phyloP scores from a whole-genome alignment of 2,329 filamentous ascomycete genomes.

The Colletotrichum brevisporum region DNA sequence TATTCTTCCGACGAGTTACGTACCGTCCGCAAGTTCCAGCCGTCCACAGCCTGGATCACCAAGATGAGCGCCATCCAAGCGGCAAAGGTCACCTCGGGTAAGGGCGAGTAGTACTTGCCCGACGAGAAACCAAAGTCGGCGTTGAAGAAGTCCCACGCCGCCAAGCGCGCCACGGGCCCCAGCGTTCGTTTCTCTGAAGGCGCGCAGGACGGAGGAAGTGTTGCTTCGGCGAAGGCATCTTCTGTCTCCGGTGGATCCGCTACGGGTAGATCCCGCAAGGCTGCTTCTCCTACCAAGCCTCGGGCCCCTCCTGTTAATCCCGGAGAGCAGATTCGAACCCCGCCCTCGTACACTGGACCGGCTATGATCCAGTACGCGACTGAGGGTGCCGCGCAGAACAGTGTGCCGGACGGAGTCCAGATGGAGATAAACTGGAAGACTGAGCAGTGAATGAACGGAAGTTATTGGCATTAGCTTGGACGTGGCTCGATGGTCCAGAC shows the following conservation, averaged over 20 bases:
- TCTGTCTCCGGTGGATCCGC: neutral
- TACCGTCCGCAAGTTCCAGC: conserved; percentile 93
- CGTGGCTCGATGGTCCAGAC: neutral
- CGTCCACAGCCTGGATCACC: conserved; percentile 88
- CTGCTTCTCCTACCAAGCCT: conserved; percentile 9
- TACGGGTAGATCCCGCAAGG: conserved; percentile 17
- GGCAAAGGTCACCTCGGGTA: conserved; percentile 82
- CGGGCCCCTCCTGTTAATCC: neutral
- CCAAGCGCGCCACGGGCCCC: conserved; percentile 7
- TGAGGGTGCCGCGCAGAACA: neutral
- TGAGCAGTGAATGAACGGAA: neutral
- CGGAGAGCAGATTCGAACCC: neutral
- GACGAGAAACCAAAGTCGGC: conserved; percentile 18
- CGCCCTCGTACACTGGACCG: neutral
- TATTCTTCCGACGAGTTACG: conserved; percentile 95
- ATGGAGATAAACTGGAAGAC: conserved; percentile 23
- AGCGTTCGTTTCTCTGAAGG: conserved; percentile 26
- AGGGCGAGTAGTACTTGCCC: conserved; percentile 62
- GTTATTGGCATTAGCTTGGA: no score
- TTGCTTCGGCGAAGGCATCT: neutral
- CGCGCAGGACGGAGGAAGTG: conserved; percentile 8
- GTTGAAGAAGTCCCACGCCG: conserved; percentile 2
- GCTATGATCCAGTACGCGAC: conserved; percentile 5
- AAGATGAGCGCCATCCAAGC: conserved; percentile 98
- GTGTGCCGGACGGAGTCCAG: neutral